These are phyloP conservation scores for Lignosus rhinocerotis DNA, from an alignment of 1,284 basidiomycete species.

Conservation along the genomic window DNA sequence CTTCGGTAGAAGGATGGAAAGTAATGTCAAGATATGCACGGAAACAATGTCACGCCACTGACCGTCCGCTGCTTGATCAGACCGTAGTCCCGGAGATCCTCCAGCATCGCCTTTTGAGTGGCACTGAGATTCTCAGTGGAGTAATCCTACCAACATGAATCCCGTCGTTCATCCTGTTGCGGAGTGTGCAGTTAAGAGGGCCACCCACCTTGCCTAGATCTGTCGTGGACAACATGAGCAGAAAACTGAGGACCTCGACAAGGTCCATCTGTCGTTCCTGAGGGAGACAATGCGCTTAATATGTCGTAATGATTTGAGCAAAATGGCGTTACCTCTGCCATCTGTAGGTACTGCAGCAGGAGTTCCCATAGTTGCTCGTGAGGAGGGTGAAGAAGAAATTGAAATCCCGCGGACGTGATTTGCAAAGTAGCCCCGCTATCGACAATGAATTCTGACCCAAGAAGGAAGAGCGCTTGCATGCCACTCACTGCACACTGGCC, in stretches of 20 bases:
- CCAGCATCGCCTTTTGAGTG: conserved; percentile 85
- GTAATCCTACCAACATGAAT: conserved; percentile 67
- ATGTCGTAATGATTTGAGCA: conserved; percentile 5
- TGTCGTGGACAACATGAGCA: conserved; percentile 96
- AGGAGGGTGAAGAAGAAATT: conserved; percentile 95
- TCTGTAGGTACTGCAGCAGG: conserved; percentile 84
- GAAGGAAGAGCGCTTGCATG: background rate
- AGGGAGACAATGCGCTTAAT: conserved; percentile 2
- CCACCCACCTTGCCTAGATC: conserved; percentile 78
- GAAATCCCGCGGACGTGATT: conserved; percentile 96
- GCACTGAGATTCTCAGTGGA: conserved; percentile 80
- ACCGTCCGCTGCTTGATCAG: conserved; percentile 85
- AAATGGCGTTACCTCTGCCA: conserved; percentile 64
- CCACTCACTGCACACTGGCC: conserved; percentile 57
- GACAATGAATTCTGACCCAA: conserved; percentile 1
- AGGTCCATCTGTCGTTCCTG: conserved; percentile 88
- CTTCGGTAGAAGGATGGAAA: conserved; percentile 36
- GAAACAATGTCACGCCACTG: conserved; percentile 13
- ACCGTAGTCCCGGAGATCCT: conserved; percentile 93
- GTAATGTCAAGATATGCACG: conserved; percentile 2
- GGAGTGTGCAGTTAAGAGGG: conserved; percentile 4
- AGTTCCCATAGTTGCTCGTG: conserved; percentile 98
- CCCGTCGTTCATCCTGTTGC: conserved; percentile 7
- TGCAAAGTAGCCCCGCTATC: conserved; percentile 57
- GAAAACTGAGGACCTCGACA: conserved; percentile 90